Evolutionary conservation across 2,329 filamentous ascomycete species (phyloP).

Genomic region (Neonectria hederae): DNA sequence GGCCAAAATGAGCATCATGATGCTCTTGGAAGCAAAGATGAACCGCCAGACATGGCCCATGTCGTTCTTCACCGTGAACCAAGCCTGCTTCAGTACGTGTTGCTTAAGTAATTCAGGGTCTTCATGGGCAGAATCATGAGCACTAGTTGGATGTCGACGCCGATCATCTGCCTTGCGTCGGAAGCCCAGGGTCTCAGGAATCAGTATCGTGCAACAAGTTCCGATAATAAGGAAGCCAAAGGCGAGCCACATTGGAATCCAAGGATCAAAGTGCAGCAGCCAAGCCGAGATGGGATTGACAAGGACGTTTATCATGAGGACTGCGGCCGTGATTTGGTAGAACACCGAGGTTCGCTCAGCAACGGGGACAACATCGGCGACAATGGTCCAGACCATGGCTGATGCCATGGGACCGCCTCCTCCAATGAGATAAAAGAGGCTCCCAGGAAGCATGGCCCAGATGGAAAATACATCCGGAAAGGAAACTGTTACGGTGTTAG

Average conservation of each 20-base stretch:
- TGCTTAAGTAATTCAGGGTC: slow-evolving; percentile 20
- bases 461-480: slow-evolving; percentile 52
- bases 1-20: slow-evolving; percentile 52
- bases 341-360: slow-evolving; percentile 52
- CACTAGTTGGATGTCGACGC: slow-evolving; percentile 18
- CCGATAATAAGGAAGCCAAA: slow-evolving; percentile 44
- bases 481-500: slow-evolving; percentile 45
- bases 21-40: slow-evolving; percentile 49
- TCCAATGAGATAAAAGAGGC: slow-evolving; percentile 52
- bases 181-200: slow-evolving; percentile 57
- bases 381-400: slow-evolving; percentile 57
- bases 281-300: slow-evolving; percentile 53
- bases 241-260: slow-evolving; percentile 52
- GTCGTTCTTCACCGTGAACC: slow-evolving; percentile 43
- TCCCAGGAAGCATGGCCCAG: slow-evolving; percentile 50
- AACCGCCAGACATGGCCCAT: slow-evolving; percentile 52
- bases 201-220: slow-evolving; percentile 42
- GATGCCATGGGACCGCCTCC: slow-evolving; percentile 51
- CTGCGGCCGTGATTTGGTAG: slow-evolving; percentile 51
- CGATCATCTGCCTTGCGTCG: slow-evolving; percentile 42
- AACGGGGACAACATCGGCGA: slow-evolving; percentile 55
- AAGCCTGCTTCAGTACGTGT: slow-evolving; percentile 33
- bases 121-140: neutral
- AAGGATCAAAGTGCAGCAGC: slow-evolving; percentile 51
- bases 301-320: slow-evolving; percentile 51